Percentiles rank a stretch among this genome's conserved stretches.
These are phyloP conservation scores for Candida hungchunana DNA, from an alignment of 805 yeast genomes.

Conservation along the genomic window DNA sequence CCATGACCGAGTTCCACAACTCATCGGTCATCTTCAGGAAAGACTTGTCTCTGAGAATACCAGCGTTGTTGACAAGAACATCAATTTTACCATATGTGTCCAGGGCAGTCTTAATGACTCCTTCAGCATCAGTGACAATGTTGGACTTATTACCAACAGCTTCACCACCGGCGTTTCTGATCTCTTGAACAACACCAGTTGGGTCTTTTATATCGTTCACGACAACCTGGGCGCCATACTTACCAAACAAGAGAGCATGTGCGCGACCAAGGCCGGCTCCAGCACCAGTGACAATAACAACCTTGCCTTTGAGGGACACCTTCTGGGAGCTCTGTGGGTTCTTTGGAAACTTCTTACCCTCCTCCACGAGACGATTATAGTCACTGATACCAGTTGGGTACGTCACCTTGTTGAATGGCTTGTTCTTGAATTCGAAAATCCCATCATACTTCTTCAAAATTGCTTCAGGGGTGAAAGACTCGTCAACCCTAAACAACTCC, in stretches of 20 bases:
- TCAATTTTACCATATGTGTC: slow-evolving; percentile 79
- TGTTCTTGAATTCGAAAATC: slow-evolving; percentile 58
- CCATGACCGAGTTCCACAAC: slow-evolving; percentile 78
- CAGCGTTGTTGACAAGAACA: slow-evolving; percentile 88
- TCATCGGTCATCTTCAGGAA: slow-evolving; percentile 77
- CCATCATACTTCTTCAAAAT: slow-evolving; percentile 64
- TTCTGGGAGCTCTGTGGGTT: slow-evolving; percentile 55
- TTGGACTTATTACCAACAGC: slow-evolving; percentile 85
- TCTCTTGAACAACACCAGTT: slow-evolving; percentile 66
- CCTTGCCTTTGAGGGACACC: slow-evolving; percentile 71
- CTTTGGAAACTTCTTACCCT: slow-evolving; percentile 45
- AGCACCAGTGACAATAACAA: slow-evolving; percentile 91
- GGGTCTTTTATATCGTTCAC: slow-evolving; percentile 88
- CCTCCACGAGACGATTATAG: slow-evolving; percentile 55
- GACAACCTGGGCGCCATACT: slow-evolving; percentile 91
- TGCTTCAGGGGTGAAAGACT: slow-evolving; percentile 78
- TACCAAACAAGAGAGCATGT: slow-evolving; percentile 81
- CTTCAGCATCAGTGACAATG: slow-evolving; percentile 70
- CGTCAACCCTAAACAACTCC: slow-evolving; percentile 73
- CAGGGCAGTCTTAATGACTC: slow-evolving; percentile 73
- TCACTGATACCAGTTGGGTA: slow-evolving; percentile 74
- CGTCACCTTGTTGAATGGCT: slow-evolving; percentile 49
- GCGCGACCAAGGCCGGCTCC: slow-evolving; percentile 93
- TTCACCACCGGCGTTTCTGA: slow-evolving; percentile 63
- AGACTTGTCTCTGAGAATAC: slow-evolving; percentile 86